These are phyloP conservation scores for Cystoderma amianthinum DNA, from an alignment of 768 basidiomycete species.

Conservation along the genomic window DNA sequence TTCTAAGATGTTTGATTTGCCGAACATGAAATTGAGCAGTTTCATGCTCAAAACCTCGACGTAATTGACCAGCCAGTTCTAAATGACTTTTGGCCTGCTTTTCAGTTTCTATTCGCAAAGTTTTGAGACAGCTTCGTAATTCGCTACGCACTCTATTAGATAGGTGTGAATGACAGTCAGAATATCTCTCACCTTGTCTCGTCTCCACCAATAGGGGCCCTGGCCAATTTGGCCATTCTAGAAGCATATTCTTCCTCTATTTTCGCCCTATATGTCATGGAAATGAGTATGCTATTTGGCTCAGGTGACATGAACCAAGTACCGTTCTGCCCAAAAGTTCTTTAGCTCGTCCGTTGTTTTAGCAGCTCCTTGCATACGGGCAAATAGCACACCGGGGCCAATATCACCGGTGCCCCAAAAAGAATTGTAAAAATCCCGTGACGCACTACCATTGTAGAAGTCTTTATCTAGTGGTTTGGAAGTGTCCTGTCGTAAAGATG, in stretches of 20 bases:
- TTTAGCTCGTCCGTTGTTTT: slow-evolving; percentile 86
- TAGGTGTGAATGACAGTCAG: slow-evolving; percentile 6
- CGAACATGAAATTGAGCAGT: slow-evolving; percentile 53
- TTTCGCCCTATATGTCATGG: slow-evolving; percentile 42
- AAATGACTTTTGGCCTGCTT: slow-evolving; percentile 67
- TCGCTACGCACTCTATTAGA: slow-evolving; percentile 61
- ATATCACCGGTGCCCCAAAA: slow-evolving; percentile 90
- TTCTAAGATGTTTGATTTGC: slow-evolving; percentile 64
- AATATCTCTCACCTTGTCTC: slow-evolving; percentile 96
- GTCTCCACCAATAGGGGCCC: slow-evolving; percentile 69
- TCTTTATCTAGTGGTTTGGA: slow-evolving; percentile 38
- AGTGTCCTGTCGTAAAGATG: slow-evolving; percentile 56
- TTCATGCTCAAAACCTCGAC: slow-evolving; percentile 62
- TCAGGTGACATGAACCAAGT: slow-evolving; percentile 10
- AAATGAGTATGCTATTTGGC: background rate
- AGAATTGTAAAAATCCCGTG: slow-evolving; percentile 85
- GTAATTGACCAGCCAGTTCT: slow-evolving; percentile 66
- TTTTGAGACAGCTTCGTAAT: slow-evolving; percentile 73
- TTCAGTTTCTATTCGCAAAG: slow-evolving; percentile 77
- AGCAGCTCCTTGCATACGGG: slow-evolving; percentile 77
- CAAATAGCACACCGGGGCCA: slow-evolving; percentile 84
- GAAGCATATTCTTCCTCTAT: slow-evolving; percentile 96
- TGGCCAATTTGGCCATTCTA: slow-evolving; percentile 72
- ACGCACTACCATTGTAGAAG: too few relatives aligned
- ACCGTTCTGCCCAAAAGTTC: slow-evolving; percentile 94